These are phyloP conservation scores for Ustilago curta DNA, from an alignment of 1,284 basidiomycete genomes.

Conservation along the genomic window DNA sequence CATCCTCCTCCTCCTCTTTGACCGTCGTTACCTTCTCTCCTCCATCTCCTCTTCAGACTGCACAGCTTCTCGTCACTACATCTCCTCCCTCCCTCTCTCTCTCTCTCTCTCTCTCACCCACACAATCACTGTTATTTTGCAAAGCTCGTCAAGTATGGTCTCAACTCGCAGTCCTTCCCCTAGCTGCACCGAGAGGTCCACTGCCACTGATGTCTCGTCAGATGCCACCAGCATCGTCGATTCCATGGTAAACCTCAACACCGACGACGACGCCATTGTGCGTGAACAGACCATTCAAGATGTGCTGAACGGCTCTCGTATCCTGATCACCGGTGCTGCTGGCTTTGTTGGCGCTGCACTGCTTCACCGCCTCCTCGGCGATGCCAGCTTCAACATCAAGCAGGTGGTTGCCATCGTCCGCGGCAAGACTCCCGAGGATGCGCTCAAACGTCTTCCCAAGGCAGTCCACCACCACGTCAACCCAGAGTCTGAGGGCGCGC, in stretches of 20 bases:
- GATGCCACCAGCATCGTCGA: conserved; percentile 37
- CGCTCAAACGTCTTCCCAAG: conserved; percentile 45
- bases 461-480: conserved; percentile 35
- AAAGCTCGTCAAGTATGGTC: conserved; percentile 13
- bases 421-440: conserved; percentile 41
- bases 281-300: conserved; percentile 35
- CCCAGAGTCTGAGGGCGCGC: conserved; percentile 21
- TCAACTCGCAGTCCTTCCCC: conserved; percentile 44
- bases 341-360: conserved; percentile 52
- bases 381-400: conserved; percentile 39
- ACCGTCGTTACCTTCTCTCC: not conserved
- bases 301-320: conserved; percentile 33
- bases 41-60: not conserved
- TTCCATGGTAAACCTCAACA: conserved; percentile 20
- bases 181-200: conserved; percentile 32
- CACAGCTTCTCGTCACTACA: not conserved
- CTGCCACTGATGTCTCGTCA: conserved; percentile 36
- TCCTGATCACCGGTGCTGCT: conserved; percentile 50
- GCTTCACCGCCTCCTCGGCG: conserved; percentile 38
- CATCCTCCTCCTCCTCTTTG: not conserved
- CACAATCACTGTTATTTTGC: no score
- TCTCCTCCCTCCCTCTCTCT: not conserved
- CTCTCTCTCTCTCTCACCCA: not conserved
- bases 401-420: conserved; percentile 48
- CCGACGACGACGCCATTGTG: conserved; percentile 24